These are phyloP conservation scores for Multifurca ochricompacta DNA, from an alignment of 768 basidiomycete species.

Conservation along the genomic window DNA sequence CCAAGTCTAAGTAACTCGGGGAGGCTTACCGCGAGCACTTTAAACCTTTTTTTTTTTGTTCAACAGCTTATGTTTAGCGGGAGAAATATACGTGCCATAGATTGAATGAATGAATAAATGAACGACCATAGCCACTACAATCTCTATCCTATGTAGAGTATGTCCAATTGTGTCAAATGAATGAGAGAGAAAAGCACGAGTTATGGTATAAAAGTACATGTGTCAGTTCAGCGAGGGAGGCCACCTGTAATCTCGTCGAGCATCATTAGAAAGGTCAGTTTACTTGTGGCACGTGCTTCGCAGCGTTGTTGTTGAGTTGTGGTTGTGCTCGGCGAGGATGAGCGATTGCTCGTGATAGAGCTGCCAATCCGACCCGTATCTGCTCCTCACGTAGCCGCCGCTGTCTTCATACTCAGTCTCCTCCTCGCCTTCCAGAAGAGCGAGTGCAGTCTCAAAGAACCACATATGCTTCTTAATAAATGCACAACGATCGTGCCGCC, in stretches of 20 bases:
- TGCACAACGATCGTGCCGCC: slow-evolving; percentile 96
- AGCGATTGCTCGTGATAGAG: neutral
- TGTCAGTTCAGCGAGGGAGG: neutral
- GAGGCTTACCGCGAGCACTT: too few species aligned
- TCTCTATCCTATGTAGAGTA: neutral
- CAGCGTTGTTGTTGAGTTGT: too few species aligned
- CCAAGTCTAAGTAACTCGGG: too few species aligned
- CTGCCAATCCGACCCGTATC: neutral
- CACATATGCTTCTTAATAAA: slow-evolving; percentile 97
- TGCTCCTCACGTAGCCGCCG: slow-evolving; percentile 7
- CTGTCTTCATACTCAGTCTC: slow-evolving; percentile 40
- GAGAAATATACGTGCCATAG: neutral
- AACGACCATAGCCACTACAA: neutral
- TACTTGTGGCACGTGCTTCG: too few species aligned
- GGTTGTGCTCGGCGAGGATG: neutral
- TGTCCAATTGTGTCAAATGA: neutral
- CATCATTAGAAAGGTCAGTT: neutral
- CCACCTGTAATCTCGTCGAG: neutral
- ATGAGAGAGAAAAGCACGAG: neutral
- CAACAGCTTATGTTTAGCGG: neutral
- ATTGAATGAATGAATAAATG: neutral
- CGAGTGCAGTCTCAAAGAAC: slow-evolving; percentile 90
- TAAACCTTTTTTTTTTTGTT: neutral
- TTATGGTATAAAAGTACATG: slow-evolving; percentile 15
- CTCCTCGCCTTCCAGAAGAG: slow-evolving; percentile 76